Evolutionary conservation across 805 yeast species (phyloP).

Genomic region (Pichia exigua): DNA sequence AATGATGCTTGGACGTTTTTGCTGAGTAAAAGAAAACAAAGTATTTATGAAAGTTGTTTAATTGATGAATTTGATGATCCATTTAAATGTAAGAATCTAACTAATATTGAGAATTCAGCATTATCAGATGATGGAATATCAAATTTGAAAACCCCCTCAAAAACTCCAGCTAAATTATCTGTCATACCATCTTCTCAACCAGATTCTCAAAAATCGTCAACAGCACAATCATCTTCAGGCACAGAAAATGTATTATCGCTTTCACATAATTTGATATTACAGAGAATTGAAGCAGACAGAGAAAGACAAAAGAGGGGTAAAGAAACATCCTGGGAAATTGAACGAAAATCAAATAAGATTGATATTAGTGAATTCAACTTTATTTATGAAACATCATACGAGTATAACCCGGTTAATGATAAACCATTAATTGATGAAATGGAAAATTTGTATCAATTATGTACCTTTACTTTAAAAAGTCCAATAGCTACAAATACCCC

Average conservation of each 20-base stretch:
- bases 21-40: conserved; percentile 38
- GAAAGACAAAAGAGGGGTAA: conserved; percentile 83
- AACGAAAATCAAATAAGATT: conserved; percentile 29
- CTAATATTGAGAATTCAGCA: not conserved
- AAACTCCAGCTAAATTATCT: not conserved
- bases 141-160: not conserved
- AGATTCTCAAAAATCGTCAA: not conserved
- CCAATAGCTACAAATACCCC: not conserved
- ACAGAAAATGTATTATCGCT: conserved; percentile 9
- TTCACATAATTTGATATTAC: conserved; percentile 45
- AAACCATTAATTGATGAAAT: conserved; percentile 20
- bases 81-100: not conserved
- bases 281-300: conserved; percentile 87
- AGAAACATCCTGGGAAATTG: conserved; percentile 71
- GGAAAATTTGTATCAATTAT: conserved; percentile 14
- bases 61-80: conserved; percentile 28
- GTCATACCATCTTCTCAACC: not conserved
- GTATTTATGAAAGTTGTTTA: conserved; percentile 42
- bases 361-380: conserved; percentile 27
- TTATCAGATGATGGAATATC: not conserved
- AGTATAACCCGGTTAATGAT: conserved; percentile 15
- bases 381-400: conserved; percentile 17
- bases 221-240: not conserved
- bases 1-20: conserved; percentile 40
- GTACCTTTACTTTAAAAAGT: not conserved